Evolutionary conservation across 2,329 filamentous ascomycete genomes (phyloP), one percentile per base, ranked within the genome.

Genomic region (Stachybotrys chartarum): DNA sequence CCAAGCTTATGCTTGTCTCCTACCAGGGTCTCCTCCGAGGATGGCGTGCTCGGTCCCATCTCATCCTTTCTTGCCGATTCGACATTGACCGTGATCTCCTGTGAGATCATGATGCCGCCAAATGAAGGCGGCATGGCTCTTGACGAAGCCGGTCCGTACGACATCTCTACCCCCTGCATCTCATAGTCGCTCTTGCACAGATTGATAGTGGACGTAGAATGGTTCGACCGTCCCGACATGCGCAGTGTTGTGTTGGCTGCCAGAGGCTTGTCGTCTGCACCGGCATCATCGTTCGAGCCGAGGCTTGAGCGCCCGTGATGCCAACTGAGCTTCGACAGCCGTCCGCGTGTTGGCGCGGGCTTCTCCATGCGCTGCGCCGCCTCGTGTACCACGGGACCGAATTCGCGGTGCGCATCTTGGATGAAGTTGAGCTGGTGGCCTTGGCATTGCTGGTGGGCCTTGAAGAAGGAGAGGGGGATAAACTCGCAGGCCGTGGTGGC

Each of bases 381-480:
- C 47, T 54, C 45, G 54, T 75, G 70, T 32, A 79, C 62, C 14
- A 81, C 65, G 18, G 75, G 78, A 14, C 78, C 78, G 56, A 88
- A 78, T 58, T 88, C 85, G 57, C 81, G 78, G 62, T 85, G 80
- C 3, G 86, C 76, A 35, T 78, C 77, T 55, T 81, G 78, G 1
- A 79, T 77, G 61, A 90, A 89, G 3, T 77, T 78, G 5, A 81
- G 75, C 49, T 84, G 78, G 59, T 83, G 80, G 0, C 77, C 73
- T 61, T 84, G 80, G 0, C 82, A 77, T 58, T 86, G 79, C 67
- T 90, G 87, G 56, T 85, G 84, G 7, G 80, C 74, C 60, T 82
- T 84, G 72, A 89, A 88, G 60, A 89, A 83, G 49, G 72, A 79
- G 32, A 88, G 71, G 0, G 86, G 84, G 1, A 80, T 75, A 59